Base-by-base conservation (phyloP, 129 eudicot genomes). In the Oenanthe sinensis region DNA sequence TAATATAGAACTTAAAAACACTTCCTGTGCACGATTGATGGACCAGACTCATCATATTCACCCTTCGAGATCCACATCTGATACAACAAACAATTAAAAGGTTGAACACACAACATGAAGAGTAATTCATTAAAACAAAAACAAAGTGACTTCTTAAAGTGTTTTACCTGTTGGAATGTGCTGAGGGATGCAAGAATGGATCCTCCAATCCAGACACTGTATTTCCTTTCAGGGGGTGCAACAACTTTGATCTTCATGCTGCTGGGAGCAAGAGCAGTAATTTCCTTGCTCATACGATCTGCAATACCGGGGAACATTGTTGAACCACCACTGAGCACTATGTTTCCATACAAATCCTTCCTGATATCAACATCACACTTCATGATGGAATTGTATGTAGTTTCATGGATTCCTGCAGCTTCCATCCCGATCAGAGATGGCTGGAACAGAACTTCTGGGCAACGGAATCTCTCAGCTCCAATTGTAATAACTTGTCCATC, bases 21-120 rank as follows among this genome's bases (percentile, higher is more conserved):
- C 88, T 90, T 90, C 87, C 95, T 90, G 90, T 90, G 95, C 80
- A 90, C 95, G 75, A 90, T 90, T 63, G 95, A 87, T 68, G 95
- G 90, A 52, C 95, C 95, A 67, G 95, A 90, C 77, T 90, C 96
- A 15, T 90, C 96, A 72, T 90, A 90, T 78, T 90, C 96, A 15
- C 89, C 92, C 92, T 90, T 90, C 77, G 96, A 88, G 60, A 90
- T 90, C 96, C 92, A 90, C 96, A 90, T 90, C 96, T 90, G 88
- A 49, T 70, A 42, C 42, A 26, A 47, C 17, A 78, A 22, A 77
- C 46, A 28, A 68, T 22, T 8, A 76, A 60, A 76, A 60, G 49
- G 65, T 55, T 24, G 54, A 67, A 12, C 43, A 10, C 3, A 43
- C 4, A 4, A 44, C 14, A 11, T 3, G 4, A 5, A 20, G 19